Conservation (phyloP, 2,329 filamentous ascomycete genomes). For the Colletotrichum salicis region DNA sequence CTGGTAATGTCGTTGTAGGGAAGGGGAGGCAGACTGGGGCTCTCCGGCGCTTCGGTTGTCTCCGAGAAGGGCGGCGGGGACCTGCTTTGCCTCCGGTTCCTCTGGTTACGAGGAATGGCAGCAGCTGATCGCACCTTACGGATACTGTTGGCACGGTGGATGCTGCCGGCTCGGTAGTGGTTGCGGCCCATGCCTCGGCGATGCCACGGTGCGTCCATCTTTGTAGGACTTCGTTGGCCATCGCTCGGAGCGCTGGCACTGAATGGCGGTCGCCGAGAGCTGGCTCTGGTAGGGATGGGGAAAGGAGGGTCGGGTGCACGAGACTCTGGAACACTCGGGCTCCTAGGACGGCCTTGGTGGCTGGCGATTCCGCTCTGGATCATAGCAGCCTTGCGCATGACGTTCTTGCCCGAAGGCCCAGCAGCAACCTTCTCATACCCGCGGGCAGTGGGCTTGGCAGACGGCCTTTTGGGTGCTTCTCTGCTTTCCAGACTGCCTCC, state of each 20-base stretch:
- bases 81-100: constrained; percentile 61
- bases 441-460: constrained; percentile 44
- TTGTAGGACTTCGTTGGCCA: constrained; percentile 80
- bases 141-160: constrained; percentile 69
- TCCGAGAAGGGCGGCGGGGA: constrained; percentile 75
- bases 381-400: constrained; percentile 81
- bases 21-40: constrained; percentile 76
- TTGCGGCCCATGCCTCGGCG: constrained; percentile 60
- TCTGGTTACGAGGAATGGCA: constrained; percentile 69
- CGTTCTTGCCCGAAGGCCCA: constrained; percentile 59
- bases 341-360: constrained; percentile 72
- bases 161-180: constrained; percentile 59
- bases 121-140: constrained; percentile 89
- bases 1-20: constrained; percentile 78
- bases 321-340: constrained; percentile 71
- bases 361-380: constrained; percentile 81
- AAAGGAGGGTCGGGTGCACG: constrained; percentile 76
- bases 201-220: constrained; percentile 65
- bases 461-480: constrained; percentile 47
- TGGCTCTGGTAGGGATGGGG: constrained; percentile 89
- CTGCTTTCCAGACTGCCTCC: constrained; percentile 53
- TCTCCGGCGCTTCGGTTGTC: constrained; percentile 75
- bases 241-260: constrained; percentile 75
- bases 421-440: constrained; percentile 51
- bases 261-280: constrained; percentile 79